Evolutionary conservation across 768 basidiomycete genomes (phyloP), one percentile per base, ranked within the genome.

Genomic region (Cyathus striatus): DNA sequence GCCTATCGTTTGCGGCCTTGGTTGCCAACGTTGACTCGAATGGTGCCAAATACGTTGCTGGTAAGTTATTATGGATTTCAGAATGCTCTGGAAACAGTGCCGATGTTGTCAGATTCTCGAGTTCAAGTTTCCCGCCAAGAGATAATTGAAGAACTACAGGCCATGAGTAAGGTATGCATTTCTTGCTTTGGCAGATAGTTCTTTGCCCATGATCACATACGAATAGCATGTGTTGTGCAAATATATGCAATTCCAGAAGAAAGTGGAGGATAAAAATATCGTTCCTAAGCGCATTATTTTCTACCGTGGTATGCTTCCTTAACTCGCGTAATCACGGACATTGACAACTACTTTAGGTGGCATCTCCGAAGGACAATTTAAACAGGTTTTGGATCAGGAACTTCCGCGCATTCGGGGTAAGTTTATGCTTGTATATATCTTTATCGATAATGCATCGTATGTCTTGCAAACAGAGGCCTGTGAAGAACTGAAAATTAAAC

Each of bases 11-110:
- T 55, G 81, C 89, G 0, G 67, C 86, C 0, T 68, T 90, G 2
- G 88, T 90, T 3, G 85, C 72, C 4, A 89, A 79, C 45, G 78
- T 90, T 18, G 89, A 90, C 55, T 70, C 75, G 0, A 73, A 84
- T 42, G 72, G 72, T 2, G 80, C 84, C 1, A 86, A 86, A 51
- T 90, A 88, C 45, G 58, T 68, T 6, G 66, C 68, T 0, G 77
- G 69, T 2, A 77, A 10, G 59, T 53, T 22, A n/a, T n/a, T n/a
- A n/a, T n/a, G n/a, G n/a, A n/a, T n/a, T n/a, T n/a, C n/a, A n/a
- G n/a, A n/a, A n/a, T n/a, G n/a, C n/a, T n/a, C n/a, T n/a, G n/a
- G n/a, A n/a, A n/a, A n/a, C n/a, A n/a, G n/a, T n/a, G n/a, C n/a
- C n/a, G n/a, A n/a, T 14, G 23, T 45, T 70, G 22, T 37, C 70